Base-by-base conservation (phyloP, 1,284 basidiomycete genomes). In the Cutaneotrichosporon cavernicola region DNA sequence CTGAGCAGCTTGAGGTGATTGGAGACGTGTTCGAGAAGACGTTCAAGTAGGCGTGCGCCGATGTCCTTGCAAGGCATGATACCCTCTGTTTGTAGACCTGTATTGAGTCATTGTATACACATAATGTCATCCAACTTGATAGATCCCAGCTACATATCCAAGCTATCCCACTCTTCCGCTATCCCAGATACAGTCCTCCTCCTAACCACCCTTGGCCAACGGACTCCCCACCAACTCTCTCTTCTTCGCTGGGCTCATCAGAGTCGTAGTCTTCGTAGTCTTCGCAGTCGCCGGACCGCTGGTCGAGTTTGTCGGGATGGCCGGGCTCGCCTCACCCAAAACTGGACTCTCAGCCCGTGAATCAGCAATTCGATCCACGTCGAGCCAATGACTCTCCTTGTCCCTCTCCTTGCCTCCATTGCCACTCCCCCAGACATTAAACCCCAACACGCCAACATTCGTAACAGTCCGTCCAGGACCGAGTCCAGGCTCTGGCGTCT, bases 391-490 rank as follows among this genome's bases (percentile, higher is more conserved):
- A 26, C 26, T 30, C 50, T 52, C 50, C 14, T 52, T 49, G n/a
- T 49, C 22, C 47, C 5, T 49, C 47, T 6, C 26, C 26, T 51
- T 16, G 5, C 22, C 22, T 26, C 26, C 21, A 18, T 31, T 51
- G 2, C 21, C 43, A 18, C 6, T 2, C 4, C 55, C 55, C 18
- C n/a, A 56, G 21, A 56, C n/a, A 13, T 56, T 56, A n/a, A 40
- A 56, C 5, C 55, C 55, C 21, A 56, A 8, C 21, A 56, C 34
- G n/a, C 22, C 55, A 18, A 56, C 13, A n/a, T 34, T 56, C n/a
- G 30, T 56, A 9, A 21, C 55, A 21, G 34, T 16, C 5, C 14
- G 16, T 7, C 31, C 50, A 26, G 26, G 3, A 26, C 3, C 26
- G 3, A 26, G 26, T 26, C 13, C 22, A 18, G 31, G 10, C 22